Conservation (phyloP, 2,329 filamentous ascomycete genomes). For the Huntiella savannae region DNA sequence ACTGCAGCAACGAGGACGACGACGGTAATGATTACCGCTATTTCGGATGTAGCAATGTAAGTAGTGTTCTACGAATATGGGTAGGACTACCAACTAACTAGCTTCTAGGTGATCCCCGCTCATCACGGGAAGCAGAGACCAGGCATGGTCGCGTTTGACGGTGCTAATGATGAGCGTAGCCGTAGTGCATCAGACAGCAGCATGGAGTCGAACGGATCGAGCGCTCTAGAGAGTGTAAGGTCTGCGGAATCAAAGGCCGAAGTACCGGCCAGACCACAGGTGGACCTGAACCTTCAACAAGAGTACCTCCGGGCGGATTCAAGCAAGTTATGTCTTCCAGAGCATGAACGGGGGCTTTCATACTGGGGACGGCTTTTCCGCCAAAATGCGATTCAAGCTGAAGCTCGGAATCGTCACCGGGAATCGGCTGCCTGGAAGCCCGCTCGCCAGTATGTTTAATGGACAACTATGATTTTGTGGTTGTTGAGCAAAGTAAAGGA, state of each 20-base stretch:
- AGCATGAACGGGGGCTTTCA: slow-evolving; percentile 9
- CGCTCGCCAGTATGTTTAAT: neutral
- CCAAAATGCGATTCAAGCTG: slow-evolving; percentile 8
- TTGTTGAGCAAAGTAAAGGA: too few species aligned
- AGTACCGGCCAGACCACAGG: too few species aligned
- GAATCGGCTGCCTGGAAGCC: neutral
- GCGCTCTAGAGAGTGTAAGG: too few species aligned
- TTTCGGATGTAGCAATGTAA: neutral
- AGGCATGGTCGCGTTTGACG: neutral
- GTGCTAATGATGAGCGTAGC: neutral
- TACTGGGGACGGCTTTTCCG: slow-evolving; percentile 11
- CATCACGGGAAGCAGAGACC: too few species aligned
- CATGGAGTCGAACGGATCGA: too few species aligned
- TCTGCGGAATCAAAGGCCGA: too few species aligned
- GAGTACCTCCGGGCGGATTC: slow-evolving; percentile 5
- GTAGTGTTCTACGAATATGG: neutral
- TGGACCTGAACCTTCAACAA: neutral
- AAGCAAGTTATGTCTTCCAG: slow-evolving; percentile 2
- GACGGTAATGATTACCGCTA: neutral
- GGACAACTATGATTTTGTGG: too few species aligned
- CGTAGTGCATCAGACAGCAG: too few species aligned
- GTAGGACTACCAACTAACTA: too few species aligned
- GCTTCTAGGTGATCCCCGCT: too few species aligned
- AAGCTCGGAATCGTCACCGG: neutral
- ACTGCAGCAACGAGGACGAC: neutral